These are phyloP conservation scores for Hibiscus trionum DNA, from an alignment of 345 rosid genomes.

Conservation along the genomic window DNA sequence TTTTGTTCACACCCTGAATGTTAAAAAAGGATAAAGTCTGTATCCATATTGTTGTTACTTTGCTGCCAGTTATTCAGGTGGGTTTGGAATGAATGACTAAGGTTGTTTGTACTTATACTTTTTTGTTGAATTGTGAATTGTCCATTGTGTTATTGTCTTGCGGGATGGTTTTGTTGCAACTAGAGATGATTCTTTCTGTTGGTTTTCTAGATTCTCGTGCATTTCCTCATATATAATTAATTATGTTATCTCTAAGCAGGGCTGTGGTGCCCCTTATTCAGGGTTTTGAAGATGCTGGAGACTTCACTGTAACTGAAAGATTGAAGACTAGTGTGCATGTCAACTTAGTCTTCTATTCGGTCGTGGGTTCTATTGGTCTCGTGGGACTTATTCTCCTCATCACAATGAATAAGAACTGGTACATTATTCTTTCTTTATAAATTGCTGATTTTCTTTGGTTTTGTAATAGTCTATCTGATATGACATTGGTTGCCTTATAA, in stretches of 20 bases:
- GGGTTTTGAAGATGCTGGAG: slow-evolving; percentile 99
- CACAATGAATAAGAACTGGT: slow-evolving; percentile 58
- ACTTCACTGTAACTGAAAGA: slow-evolving; percentile 80
- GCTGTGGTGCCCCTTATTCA: slow-evolving; percentile 98
- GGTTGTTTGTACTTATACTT: neutral
- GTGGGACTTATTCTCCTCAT: slow-evolving; percentile 89
- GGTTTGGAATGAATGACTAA: neutral
- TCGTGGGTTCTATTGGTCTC: slow-evolving; percentile 82
- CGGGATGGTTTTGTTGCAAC: neutral
- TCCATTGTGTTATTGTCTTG: neutral
- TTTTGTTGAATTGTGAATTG: neutral
- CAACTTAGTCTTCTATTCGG: slow-evolving; percentile 83
- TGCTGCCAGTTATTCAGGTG: neutral
- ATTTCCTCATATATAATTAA: slow-evolving; percentile 36
- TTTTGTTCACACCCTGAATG: neutral
- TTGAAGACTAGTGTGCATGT: slow-evolving; percentile 86
- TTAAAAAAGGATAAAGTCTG: neutral
- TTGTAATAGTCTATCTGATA: neutral
- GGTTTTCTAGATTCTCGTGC: slow-evolving; percentile 20
- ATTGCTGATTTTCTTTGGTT: neutral
- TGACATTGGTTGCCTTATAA: slow-evolving; percentile 8
- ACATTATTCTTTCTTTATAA: slow-evolving; percentile 2
- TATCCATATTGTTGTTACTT: neutral
- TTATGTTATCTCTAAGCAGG: slow-evolving; percentile 75
- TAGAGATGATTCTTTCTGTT: slow-evolving; percentile 4